Base-by-base conservation (phyloP, 331 rosid genomes). In the Cydonia oblonga region DNA sequence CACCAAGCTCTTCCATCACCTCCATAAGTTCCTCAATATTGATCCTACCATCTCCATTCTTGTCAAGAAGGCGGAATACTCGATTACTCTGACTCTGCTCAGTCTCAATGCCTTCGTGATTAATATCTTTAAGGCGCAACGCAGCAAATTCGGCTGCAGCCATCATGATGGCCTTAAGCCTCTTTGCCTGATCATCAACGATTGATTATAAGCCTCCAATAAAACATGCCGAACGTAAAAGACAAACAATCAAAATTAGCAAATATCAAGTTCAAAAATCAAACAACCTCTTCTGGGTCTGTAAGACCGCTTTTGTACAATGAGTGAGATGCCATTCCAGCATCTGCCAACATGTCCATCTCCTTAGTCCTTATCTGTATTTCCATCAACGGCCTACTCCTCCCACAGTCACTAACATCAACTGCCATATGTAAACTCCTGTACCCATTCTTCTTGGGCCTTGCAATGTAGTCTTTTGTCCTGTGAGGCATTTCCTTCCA, bases 101-200 rank as follows among this genome's bases (percentile, higher is more conserved):
- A 29, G 78, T 65, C 74, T 76, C 89, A 58, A 78, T 59, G 19
- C 84, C 88, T 79, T 70, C 83, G 64, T 75, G 84, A 75, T 76
- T 81, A 72, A 89, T 70, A 83, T 91, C 98, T 68, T 78, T 84
- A 26, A 93, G 96, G 40, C 97, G 90, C 83, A 93, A 81, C 7
- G 92, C 97, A 68, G 98, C 95, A 73, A 91, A 85, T 83, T 91
- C 98, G 64, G 96, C 98, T 12, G 98, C 97, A 61, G 98, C 97
- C 84, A 93, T 76, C 93, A 88, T 76, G 54, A 86, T 84, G 53
- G 96, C 84, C 96, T 89, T 95, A 70, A 95, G 86, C 80, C 88
- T 89, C 82, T 84, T 88, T 40, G 96, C 96, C 97, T 95, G 77
- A 74, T 73, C 63, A 77, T 75, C 69, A 81, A 73, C 11, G 11